phyloP scores from a whole-genome alignment of 805 yeast genomes.

The Candida xiaguanensis region DNA sequence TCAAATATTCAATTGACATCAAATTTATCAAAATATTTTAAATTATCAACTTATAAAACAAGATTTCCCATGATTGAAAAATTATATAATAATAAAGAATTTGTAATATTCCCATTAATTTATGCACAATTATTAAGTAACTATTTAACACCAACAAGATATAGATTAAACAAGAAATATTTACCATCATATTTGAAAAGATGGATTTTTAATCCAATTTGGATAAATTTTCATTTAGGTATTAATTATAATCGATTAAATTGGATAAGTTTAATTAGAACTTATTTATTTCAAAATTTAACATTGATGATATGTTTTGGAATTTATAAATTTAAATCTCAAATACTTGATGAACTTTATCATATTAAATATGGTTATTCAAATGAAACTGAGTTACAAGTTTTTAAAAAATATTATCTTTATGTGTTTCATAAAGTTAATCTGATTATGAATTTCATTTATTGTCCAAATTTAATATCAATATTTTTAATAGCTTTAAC shows the following conservation, averaged over 20 bases:
- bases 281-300: conserved; percentile 25
- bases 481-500: conserved; percentile 33
- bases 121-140: conserved; percentile 39
- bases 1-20: conserved; percentile 27
- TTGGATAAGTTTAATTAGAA: conserved; percentile 25
- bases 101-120: conserved; percentile 29
- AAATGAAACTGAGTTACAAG: conserved; percentile 6
- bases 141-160: conserved; percentile 37
- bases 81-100: conserved; percentile 29
- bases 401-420: conserved; percentile 15
- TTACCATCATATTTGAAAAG: conserved; percentile 28
- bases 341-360: conserved; percentile 21
- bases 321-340: conserved; percentile 16
- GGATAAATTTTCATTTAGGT: conserved; percentile 36
- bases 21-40: conserved; percentile 20
- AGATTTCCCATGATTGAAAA: conserved; percentile 14
- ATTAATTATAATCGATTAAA: conserved; percentile 19
- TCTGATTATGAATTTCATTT: conserved; percentile 30
- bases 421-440: conserved; percentile 24
- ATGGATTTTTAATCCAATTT: conserved; percentile 35
- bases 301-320: conserved; percentile 17
- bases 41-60: conserved; percentile 19
- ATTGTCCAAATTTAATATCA: conserved; percentile 33
- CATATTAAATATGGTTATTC: conserved; percentile 16
- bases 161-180: conserved; percentile 33